These are phyloP conservation scores for Populus nigra DNA, from an alignment of 345 rosid genomes.

Conservation along the genomic window DNA sequence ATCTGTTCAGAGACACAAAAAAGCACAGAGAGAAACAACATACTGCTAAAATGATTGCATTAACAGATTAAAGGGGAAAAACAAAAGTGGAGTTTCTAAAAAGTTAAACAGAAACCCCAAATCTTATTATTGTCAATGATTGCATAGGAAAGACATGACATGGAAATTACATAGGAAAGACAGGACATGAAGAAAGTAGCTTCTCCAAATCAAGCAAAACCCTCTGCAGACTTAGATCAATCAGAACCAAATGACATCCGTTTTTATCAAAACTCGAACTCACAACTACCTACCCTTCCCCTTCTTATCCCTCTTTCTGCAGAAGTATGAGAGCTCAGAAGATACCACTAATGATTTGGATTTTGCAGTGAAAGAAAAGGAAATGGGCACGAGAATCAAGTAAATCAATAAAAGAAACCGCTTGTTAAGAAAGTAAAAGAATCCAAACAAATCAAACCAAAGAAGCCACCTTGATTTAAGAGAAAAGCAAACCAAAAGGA, in stretches of 20 bases:
- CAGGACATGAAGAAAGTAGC: background rate
- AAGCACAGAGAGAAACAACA: background rate
- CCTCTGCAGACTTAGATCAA: background rate
- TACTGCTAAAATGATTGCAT: background rate
- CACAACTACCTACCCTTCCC: background rate
- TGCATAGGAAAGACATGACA: background rate
- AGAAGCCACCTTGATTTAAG: constrained; percentile 16
- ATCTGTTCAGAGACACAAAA: background rate
- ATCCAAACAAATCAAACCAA: constrained; percentile 11
- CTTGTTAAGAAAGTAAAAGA: constrained; percentile 4
- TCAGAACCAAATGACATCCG: background rate
- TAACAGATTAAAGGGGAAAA: no score
- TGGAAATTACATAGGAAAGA: background rate
- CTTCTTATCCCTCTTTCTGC: background rate
- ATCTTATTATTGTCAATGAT: background rate
- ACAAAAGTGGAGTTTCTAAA: background rate
- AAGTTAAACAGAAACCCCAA: background rate
- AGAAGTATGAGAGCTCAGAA: background rate
- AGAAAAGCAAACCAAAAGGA: background rate
- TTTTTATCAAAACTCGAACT: background rate
- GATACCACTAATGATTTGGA: background rate
- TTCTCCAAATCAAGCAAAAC: constrained; percentile 6
- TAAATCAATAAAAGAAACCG: background rate
- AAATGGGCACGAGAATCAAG: background rate
- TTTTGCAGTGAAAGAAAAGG: background rate